These are phyloP conservation scores for Globisporangium lucens DNA, from an alignment of 352 stramenopile species.

Conservation along the genomic window DNA sequence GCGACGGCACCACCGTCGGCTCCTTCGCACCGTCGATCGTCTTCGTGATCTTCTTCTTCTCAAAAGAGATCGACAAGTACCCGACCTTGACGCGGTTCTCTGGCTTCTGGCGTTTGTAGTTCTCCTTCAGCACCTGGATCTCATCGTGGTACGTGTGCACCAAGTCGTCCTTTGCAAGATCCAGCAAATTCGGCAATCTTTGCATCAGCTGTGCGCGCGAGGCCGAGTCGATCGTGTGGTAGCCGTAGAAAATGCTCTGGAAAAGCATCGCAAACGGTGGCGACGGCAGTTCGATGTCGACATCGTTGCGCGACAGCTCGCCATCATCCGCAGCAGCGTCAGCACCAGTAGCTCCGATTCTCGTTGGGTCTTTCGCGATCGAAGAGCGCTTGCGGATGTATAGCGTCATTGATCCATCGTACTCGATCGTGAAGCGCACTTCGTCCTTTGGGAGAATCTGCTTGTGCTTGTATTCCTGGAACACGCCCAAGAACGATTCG, in stretches of 20 bases:
- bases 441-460: constrained; percentile 47
- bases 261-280: constrained; percentile 55
- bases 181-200: constrained; percentile 59
- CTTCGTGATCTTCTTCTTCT: constrained; percentile 57
- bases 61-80: constrained; percentile 72
- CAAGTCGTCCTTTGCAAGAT: constrained; percentile 73
- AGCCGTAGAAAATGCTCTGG: constrained; percentile 76
- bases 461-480: constrained; percentile 28
- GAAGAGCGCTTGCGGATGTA: constrained; percentile 38
- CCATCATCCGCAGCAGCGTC: constrained; percentile 6
- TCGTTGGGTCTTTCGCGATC: constrained; percentile 28
- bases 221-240: constrained; percentile 52
- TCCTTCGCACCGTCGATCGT: constrained; percentile 58
- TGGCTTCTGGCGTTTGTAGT: constrained; percentile 78
- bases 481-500: constrained; percentile 27
- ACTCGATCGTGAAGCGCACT: constrained; percentile 44
- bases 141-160: constrained; percentile 85
- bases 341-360: constrained; percentile 4
- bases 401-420: constrained; percentile 41
- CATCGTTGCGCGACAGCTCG: constrained; percentile 12
- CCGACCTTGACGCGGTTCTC: constrained; percentile 81
- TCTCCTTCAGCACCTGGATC: constrained; percentile 75
- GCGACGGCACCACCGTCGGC: constrained; percentile 50
- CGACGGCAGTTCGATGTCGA: constrained; percentile 29
- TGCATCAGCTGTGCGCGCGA: constrained; percentile 67